A percentile compares a stretch with the other conserved stretches of the same genome.
Conservation (phyloP, 2,329 filamentous ascomycete genomes). For the Alternaria hordeiaustralica region DNA sequence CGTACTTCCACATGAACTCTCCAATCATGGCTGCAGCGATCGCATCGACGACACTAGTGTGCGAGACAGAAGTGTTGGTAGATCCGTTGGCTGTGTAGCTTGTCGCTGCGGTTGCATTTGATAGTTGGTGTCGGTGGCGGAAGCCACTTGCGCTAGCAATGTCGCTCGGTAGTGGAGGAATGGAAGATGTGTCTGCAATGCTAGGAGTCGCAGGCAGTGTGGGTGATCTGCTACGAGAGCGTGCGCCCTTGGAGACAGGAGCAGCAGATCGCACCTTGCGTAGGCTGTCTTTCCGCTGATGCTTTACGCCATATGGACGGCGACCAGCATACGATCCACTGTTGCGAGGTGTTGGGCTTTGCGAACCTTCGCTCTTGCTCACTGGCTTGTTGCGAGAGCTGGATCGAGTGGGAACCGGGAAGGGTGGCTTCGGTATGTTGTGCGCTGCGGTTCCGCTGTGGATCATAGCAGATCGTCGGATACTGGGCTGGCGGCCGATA, state of each 20-base stretch:
- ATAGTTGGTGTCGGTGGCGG: slow-evolving; percentile 64
- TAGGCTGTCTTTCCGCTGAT: slow-evolving; percentile 64
- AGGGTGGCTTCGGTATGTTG: slow-evolving; percentile 69
- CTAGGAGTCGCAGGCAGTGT: slow-evolving; percentile 72
- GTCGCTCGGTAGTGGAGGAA: slow-evolving; percentile 77
- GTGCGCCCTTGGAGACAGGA: slow-evolving; percentile 63
- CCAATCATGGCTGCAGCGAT: slow-evolving; percentile 99
- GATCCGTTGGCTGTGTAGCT: slow-evolving; percentile 63
- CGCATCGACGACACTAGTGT: slow-evolving; percentile 86
- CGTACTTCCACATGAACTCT: slow-evolving; percentile 95
- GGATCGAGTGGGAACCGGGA: slow-evolving; percentile 86
- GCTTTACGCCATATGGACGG: slow-evolving; percentile 49
- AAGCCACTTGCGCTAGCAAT: slow-evolving; percentile 61
- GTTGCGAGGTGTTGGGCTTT: slow-evolving; percentile 73
- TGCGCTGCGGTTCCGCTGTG: slow-evolving; percentile 78
- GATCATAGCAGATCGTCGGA: slow-evolving; percentile 80
- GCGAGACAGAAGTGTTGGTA: slow-evolving; percentile 66
- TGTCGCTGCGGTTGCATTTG: slow-evolving; percentile 66
- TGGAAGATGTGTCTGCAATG: slow-evolving; percentile 70
- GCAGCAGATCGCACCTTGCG: slow-evolving; percentile 87
- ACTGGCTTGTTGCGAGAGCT: slow-evolving; percentile 80
- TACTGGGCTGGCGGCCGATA: slow-evolving; percentile 60
- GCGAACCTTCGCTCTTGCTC: slow-evolving; percentile 75
- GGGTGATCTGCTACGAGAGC: slow-evolving; percentile 58
- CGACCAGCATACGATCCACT: slow-evolving; percentile 38